Percentiles rank a stretch among this genome's conserved stretches.
Conservation (phyloP, 108 stramenopile species). For the Bacterosira constricta region DNA sequence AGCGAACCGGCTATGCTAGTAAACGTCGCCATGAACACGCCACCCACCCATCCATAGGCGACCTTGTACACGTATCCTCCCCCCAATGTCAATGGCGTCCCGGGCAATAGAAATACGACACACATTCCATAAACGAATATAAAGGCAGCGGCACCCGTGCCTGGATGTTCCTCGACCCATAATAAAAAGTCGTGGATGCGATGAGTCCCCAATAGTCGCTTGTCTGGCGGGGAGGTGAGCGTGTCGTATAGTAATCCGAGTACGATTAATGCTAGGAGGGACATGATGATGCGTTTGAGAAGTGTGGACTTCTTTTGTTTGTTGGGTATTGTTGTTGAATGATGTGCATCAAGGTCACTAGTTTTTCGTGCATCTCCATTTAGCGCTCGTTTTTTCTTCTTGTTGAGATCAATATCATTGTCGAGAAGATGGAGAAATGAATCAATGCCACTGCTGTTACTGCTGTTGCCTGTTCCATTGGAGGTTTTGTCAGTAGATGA, state of each 20-base stretch:
- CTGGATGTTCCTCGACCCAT: slow-evolving; percentile 45
- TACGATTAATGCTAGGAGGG: background rate
- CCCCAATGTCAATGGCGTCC: slow-evolving; percentile 57
- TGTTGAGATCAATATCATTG: slow-evolving; percentile 26
- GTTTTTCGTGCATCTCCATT: background rate
- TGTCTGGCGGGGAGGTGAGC: slow-evolving; percentile 8
- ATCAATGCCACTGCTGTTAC: slow-evolving; percentile 9
- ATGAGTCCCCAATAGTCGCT: slow-evolving; percentile 13
- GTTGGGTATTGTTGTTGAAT: slow-evolving; percentile 6
- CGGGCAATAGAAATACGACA: slow-evolving; percentile 36
- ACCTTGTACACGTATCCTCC: slow-evolving; percentile 85
- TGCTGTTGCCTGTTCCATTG: background rate
- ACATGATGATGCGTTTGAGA: background rate
- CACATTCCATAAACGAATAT: slow-evolving; percentile 30
- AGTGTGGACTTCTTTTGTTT: background rate
- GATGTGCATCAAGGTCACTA: no score
- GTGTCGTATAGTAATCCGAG: slow-evolving; percentile 17
- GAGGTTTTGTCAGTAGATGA: no score
- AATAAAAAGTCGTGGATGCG: slow-evolving; percentile 34
- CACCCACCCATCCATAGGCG: slow-evolving; percentile 77
- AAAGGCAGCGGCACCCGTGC: slow-evolving; percentile 36
- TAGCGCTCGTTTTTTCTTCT: background rate
- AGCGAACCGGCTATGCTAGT: slow-evolving; percentile 66
- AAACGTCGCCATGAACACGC: slow-evolving; percentile 63
- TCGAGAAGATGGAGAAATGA: slow-evolving; percentile 34